These are phyloP conservation scores for Aspergillus ellipticus DNA, from an alignment of 495 filamentous ascomycete genomes.

Conservation along the genomic window DNA sequence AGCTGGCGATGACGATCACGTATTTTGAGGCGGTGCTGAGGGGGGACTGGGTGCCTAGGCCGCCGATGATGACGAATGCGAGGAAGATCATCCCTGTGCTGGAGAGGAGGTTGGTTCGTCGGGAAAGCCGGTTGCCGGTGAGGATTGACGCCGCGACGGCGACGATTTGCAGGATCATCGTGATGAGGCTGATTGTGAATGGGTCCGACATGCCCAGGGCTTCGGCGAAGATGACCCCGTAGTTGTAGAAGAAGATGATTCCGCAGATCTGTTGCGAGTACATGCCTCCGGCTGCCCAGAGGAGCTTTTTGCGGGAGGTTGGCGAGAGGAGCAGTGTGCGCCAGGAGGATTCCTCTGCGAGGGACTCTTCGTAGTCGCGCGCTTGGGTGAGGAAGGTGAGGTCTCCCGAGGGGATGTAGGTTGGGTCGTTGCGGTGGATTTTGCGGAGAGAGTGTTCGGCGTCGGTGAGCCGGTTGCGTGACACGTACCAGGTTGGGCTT, in stretches of 20 bases:
- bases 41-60: conserved; percentile 20
- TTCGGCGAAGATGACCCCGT: conserved; percentile 37
- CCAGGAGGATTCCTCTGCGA: conserved; percentile 25
- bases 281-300: conserved; percentile 32
- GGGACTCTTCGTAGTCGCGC: conserved; percentile 18
- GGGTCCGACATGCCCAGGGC: conserved; percentile 30
- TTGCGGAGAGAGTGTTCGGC: conserved; percentile 26
- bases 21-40: conserved; percentile 12
- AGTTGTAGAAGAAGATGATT: conserved; percentile 38
- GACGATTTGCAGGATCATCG: conserved; percentile 34
- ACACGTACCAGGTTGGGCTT: conserved; percentile 32
- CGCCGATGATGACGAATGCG: conserved; percentile 31
- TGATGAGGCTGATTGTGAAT: conserved; percentile 34
- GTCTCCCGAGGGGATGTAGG: conserved; percentile 28
- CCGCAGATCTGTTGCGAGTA: conserved; percentile 38
- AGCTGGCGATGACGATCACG: conserved; percentile 30
- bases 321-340: conserved; percentile 25
- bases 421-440: conserved; percentile 25
- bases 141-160: conserved; percentile 26
- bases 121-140: conserved; percentile 27
- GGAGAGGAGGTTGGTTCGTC: conserved; percentile 29
- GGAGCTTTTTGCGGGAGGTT: conserved; percentile 33
- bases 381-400: conserved; percentile 20
- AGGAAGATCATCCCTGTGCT: conserved; percentile 26
- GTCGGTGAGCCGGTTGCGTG: conserved; percentile 17